Base-by-base conservation (phyloP, 2,329 filamentous ascomycete species). In the Penicillium sp. region DNA sequence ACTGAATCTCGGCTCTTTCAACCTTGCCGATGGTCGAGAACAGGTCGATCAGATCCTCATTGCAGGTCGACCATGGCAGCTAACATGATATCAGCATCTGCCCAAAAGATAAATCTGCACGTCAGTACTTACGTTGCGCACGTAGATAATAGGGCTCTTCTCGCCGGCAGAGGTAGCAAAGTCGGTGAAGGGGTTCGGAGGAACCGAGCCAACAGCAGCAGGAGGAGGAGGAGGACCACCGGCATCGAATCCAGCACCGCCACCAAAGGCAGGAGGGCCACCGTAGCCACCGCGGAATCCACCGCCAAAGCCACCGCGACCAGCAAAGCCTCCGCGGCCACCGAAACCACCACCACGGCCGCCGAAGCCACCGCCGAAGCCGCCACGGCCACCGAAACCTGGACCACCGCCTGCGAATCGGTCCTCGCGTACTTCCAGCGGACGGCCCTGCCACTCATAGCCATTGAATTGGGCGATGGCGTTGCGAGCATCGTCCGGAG, bases 11-110 rank as follows among this genome's bases (percentile, higher is more conserved):
- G n/a, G 93, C 93, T 64, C 93, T 90, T 65, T 96, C 90, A 52
- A 98, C 93, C 71, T 95, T 95, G 57, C 93, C 93, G 65, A 98
- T 98, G 9, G 93, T 98, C 15, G 88, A 91, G 77, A 98, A 98
- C 18, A 98, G 81, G 69, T 98, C 93, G 49, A 97, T 83, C 24
- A 98, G 78, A 71, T 98, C 93, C 56, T 98, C 93, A 67, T 98
- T 97, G 77, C 91, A 96, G 13, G 93, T 98, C 25, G 93, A 97
- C 93, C 93, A 98, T 10, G 93, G 93, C 56, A 98, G 82, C 91
- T 95, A 41, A 18, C n/a, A 28, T 41, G 23, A 27, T 18, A 37
- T 49, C 41, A 49, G 35, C 29, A 27, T 31, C n/a, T 23, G 24
- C 6, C 8, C n/a, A 25, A 31, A 12, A 18, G 20, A 44, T n/a